A percentile compares a stretch with the other conserved stretches of the same genome.
These are phyloP conservation scores for Neurospora sp. DNA, from an alignment of 495 filamentous ascomycete genomes.

Conservation along the genomic window DNA sequence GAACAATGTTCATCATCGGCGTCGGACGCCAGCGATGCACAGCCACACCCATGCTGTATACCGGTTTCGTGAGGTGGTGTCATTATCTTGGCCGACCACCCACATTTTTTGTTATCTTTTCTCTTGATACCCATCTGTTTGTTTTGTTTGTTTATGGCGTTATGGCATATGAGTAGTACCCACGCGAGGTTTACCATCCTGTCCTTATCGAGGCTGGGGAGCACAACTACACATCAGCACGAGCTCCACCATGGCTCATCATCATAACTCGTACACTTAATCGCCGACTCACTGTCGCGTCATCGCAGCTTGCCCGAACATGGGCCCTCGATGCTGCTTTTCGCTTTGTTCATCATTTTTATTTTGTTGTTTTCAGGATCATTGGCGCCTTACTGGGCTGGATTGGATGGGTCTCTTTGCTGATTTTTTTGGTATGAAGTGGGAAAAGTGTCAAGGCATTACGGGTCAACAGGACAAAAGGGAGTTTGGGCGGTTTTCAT, in stretches of 20 bases:
- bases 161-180: neutral
- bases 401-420: neutral
- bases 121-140: conserved; percentile 8
- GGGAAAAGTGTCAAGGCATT: neutral
- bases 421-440: neutral
- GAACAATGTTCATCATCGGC: neutral
- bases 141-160: conserved; percentile 3
- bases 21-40: neutral
- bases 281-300: neutral
- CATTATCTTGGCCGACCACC: neutral
- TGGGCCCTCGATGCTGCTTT: neutral
- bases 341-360: neutral
- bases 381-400: neutral
- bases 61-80: neutral
- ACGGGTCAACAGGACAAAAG: neutral
- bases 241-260: neutral
- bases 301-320: neutral
- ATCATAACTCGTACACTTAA: neutral
- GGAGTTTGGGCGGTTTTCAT: neutral
- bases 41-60: neutral
- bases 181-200: neutral
- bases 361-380: neutral
- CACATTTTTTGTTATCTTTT: neutral
- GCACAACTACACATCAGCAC: neutral
- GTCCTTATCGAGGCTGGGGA: neutral